Evolutionary conservation across 129 eudicot genomes (phyloP), one percentile per base, ranked within the genome.

Genomic region (Dittrichia graveolens): DNA sequence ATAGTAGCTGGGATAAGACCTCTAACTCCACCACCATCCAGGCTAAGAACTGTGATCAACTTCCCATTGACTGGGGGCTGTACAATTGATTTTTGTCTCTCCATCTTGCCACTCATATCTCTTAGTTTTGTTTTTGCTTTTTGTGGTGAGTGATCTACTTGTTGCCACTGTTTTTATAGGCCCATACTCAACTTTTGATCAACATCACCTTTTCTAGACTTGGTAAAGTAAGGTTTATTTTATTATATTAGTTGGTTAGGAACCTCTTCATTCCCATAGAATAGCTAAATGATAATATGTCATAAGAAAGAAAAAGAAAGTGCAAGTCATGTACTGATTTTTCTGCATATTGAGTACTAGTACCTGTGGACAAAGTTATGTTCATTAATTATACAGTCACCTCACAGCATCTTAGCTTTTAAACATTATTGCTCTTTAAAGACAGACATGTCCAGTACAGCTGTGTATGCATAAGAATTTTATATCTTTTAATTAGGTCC

Each of bases 21-120:
- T 78, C 82, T 78, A n/a, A 78, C 54, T 14, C 82, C 82, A 34
- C 82, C 82, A 0, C 82, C 82, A 37, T 78, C 82, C 56, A 78
- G 62, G 72, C 82, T 78, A 39, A 78, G 82, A 62, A 78, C 82
- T 5, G 82, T 69, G 65, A 78, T 71, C 34, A 71, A 16, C 1
- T 78, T 35, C 64, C 82, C 77, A 43, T 8, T 42, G 41, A 56
- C 75, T 69, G 82, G 77, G 35, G 80, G 80, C 24, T 67, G 75
- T 18, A 76, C 43, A 0, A 38, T 35, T n/a, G 77, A 78, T 43
- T 71, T 78, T 3, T 50, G 31, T 78, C 77, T 70, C 64, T 62
- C 42, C 82, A 11, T 16, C 9, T 16, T 12, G 74, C 63, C 37
- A 39, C 64, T 69, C n/a, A n/a, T n/a, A n/a, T n/a, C n/a, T n/a